Evolutionary conservation across 2,329 filamentous ascomycete species (phyloP), one percentile per base, ranked within the genome.

Genomic region (Pezicula radicicola): DNA sequence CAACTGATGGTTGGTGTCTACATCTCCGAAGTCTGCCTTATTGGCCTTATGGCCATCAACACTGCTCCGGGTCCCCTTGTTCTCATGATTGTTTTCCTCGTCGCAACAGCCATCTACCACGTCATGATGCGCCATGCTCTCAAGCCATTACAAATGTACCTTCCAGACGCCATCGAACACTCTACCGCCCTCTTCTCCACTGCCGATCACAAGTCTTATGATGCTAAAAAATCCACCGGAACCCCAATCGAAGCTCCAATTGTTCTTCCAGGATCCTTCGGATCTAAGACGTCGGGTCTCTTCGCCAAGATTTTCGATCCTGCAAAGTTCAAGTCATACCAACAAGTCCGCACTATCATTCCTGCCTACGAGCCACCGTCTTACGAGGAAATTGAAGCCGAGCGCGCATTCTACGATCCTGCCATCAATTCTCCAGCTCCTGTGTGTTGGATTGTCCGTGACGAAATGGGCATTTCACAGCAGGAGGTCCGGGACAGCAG

Each of bases 1-100:
- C 91, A 97, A 55, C 81, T 95, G 44, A 85, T 92, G 44, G 84
- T 87, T 1, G 92, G 93, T 12, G 75, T 95, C 48, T 97, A 97
- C 68, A 77, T 97, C 35, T 83, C 87, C 1, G 85, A 94, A 61
- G 70, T 93, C 18, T 94, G 90, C 68, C 77, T 97, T 65, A 86
- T 96, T 57, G 91, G 91, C 45, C 77, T 97, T 3, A 91, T 97
- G 60, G 88, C 81, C 48, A 83, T 93, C 51, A 85, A 82, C 13
- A 74, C 78, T 1, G 81, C 84, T 0, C 74, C 86, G 15, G 87
- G 85, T 0, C 89, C 89, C 0, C 70, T 93, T 63, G 74, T 91
- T 16, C 72, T 95, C 45, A 91, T 91, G 84, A 77, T 91, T 36
- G 72, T 88, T 46, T 87, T 91, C 68, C 74, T 94, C 16, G 65